phyloP scores from a whole-genome alignment of 306 rosid species.

The Mimosa bimucronata region DNA sequence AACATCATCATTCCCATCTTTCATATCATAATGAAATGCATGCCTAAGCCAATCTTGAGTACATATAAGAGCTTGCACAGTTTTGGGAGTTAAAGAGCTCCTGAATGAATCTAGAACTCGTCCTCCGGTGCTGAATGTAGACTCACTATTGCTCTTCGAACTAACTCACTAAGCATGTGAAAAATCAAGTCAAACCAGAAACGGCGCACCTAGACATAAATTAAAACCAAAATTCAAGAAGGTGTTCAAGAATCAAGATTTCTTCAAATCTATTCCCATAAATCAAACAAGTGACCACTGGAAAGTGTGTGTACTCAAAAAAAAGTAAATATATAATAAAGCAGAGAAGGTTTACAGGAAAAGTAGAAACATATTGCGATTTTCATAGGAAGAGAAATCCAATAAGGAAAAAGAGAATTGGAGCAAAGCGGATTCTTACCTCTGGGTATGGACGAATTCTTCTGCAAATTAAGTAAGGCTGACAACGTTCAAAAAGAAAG shows the following conservation, averaged over 20 bases:
- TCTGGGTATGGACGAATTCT: not conserved
- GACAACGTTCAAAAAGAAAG: no score
- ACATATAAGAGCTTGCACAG: no score
- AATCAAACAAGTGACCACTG: not conserved
- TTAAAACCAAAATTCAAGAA: not conserved
- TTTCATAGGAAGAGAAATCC: not conserved
- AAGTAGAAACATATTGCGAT: not conserved
- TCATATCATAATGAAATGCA: no score
- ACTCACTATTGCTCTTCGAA: not conserved
- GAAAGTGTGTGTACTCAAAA: no score
- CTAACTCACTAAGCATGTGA: not conserved
- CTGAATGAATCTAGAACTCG: no score
- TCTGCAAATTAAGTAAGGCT: not conserved
- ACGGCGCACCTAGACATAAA: not conserved
- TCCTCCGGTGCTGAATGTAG: no score
- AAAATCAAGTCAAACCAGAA: not conserved
- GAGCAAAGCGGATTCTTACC: not conserved
- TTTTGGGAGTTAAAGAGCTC: no score
- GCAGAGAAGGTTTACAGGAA: not conserved
- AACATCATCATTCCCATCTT: no score
- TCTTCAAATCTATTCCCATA: not conserved
- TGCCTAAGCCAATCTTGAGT: no score
- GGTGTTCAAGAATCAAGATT: not conserved
- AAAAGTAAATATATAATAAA: not conserved
- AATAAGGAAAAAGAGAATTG: not conserved